These are phyloP conservation scores for Calonectria hawksworthii DNA, from an alignment of 2,329 filamentous ascomycete genomes.

Conservation along the genomic window DNA sequence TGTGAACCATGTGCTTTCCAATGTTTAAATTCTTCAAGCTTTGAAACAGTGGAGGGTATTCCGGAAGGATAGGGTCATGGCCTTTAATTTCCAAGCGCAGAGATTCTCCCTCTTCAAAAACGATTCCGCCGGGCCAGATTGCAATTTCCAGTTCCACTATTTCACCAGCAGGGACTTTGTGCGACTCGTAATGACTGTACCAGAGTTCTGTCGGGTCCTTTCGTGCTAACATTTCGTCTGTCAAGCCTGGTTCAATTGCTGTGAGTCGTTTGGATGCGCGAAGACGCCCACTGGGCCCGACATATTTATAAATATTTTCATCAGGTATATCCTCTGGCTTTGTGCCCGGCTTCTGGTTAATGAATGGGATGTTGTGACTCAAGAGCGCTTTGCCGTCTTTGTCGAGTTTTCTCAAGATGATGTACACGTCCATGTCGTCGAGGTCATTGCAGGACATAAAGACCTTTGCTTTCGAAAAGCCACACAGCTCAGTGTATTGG, in stretches of 20 bases:
- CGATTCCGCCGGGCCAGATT: neutral
- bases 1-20: neutral
- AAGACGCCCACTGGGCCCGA: neutral
- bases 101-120: neutral
- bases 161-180: neutral
- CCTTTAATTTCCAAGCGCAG: neutral
- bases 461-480: neutral
- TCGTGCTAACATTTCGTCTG: neutral
- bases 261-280: neutral
- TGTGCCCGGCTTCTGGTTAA: neutral
- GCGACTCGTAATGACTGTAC: neutral
- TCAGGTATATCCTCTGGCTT: neutral
- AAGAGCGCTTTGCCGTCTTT: neutral
- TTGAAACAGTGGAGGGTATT: neutral
- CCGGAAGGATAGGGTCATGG: neutral
- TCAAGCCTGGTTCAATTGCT: neutral
- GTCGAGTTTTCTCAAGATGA: neutral
- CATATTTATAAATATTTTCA: slow-evolving; percentile 5
- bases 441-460: neutral
- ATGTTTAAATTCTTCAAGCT: neutral
- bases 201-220: neutral
- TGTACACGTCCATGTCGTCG: neutral
- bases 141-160: neutral
- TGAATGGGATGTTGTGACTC: neutral
- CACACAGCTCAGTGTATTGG: neutral